Percentiles rank a stretch among this genome's conserved stretches.
Evolutionary conservation across 2,329 filamentous ascomycete genomes (phyloP).

Genomic region (Aspergillaceae sp.): DNA sequence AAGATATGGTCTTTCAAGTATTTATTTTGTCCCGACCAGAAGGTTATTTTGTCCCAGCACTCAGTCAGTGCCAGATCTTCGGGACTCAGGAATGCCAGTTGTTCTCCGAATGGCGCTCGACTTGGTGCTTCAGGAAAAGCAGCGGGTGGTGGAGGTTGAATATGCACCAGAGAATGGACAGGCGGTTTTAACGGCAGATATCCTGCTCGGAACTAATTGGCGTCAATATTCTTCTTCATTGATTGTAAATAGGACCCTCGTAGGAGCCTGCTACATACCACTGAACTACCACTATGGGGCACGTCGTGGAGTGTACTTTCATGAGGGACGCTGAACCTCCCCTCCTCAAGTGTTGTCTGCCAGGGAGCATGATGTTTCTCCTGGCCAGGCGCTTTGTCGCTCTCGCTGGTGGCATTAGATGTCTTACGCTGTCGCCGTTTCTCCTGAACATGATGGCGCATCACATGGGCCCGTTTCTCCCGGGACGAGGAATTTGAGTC

Average conservation of each 20-base stretch:
- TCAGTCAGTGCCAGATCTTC: constrained; percentile 28
- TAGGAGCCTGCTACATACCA: constrained; percentile 11
- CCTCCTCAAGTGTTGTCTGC: constrained; percentile 5
- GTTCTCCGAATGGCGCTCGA: constrained; percentile 25
- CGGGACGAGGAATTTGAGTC: constrained; percentile 32
- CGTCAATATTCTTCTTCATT: neutral
- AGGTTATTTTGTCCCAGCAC: constrained; percentile 29
- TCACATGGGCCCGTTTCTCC: constrained; percentile 37
- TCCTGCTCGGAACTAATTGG: neutral
- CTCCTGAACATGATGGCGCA: constrained; percentile 38
- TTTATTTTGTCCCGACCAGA: constrained; percentile 35
- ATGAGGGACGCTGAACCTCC: neutral
- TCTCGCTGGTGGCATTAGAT: constrained; percentile 12
- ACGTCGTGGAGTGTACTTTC: neutral
- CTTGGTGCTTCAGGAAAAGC: constrained; percentile 20
- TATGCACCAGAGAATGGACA: constrained; percentile 3
- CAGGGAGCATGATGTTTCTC: constrained; percentile 15
- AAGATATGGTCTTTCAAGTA: constrained; percentile 31
- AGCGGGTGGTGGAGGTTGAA: constrained; percentile 14
- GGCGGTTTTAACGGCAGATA: constrained; percentile 3
- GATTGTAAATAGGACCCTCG: neutral
- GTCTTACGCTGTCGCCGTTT: constrained; percentile 28
- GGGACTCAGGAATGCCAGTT: constrained; percentile 17
- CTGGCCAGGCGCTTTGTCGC: constrained; percentile 7
- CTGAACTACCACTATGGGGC: constrained; percentile 5